Evolutionary conservation across 257 asterid species (phyloP).

Genomic region (Solanum virginianum): DNA sequence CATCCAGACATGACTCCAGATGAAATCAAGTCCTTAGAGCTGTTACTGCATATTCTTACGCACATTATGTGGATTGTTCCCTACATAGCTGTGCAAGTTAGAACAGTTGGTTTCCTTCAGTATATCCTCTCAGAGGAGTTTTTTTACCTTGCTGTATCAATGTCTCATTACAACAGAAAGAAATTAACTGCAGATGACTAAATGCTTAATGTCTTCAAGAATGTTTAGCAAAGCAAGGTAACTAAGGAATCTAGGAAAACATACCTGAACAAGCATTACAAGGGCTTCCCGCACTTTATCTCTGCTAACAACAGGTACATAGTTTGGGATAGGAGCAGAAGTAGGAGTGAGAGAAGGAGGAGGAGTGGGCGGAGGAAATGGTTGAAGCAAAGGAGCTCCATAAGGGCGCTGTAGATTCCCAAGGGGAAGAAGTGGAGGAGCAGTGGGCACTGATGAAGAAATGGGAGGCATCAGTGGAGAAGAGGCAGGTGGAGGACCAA

Average conservation of each 20-base stretch:
- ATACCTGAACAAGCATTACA: slow-evolving; percentile 76
- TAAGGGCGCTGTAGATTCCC: slow-evolving; percentile 57
- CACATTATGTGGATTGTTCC: background rate
- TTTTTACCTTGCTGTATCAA: background rate
- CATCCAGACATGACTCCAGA: background rate
- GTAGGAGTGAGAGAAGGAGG: slow-evolving; percentile 88
- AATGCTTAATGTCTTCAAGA: background rate
- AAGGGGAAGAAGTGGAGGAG: slow-evolving; percentile 64
- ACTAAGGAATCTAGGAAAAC: background rate
- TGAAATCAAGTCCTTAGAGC: background rate
- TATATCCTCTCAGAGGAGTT: background rate
- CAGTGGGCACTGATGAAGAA: slow-evolving; percentile 62
- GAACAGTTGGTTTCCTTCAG: background rate
- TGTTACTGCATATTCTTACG: background rate
- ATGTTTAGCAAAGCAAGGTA: background rate
- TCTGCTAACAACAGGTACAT: slow-evolving; percentile 45
- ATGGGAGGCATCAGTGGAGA: slow-evolving; percentile 52
- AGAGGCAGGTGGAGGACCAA: slow-evolving; percentile 55
- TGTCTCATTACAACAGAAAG: background rate
- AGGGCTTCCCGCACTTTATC: slow-evolving; percentile 88
- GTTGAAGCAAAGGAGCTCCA: slow-evolving; percentile 96
- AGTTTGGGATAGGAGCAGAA: slow-evolving; percentile 34
- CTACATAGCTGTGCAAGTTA: background rate
- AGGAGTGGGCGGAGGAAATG: slow-evolving; percentile 97
- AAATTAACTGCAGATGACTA: background rate